Evolutionary conservation across 129 eudicot genomes (phyloP).

Genomic region (Flaveria bidentis): DNA sequence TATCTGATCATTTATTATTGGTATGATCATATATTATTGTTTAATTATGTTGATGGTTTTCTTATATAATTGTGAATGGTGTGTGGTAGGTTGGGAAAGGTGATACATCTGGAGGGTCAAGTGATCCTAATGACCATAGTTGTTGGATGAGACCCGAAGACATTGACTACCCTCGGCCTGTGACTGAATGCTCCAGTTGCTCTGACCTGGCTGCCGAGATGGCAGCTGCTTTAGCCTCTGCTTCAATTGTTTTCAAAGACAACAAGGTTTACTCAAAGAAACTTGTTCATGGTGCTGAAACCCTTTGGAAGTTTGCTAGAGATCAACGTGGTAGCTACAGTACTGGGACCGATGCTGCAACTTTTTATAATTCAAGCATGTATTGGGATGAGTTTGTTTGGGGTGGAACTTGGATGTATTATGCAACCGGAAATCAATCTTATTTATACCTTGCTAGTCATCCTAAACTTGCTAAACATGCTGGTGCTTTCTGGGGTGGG

Average conservation of each 20-base stretch:
- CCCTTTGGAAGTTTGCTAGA: conserved; percentile 69
- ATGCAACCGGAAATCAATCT: conserved; percentile 82
- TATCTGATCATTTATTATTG: neutral
- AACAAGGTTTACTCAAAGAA: conserved; percentile 85
- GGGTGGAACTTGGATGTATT: conserved; percentile 94
- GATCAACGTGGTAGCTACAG: conserved; percentile 81
- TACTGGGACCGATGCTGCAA: conserved; percentile 62
- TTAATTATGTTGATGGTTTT: neutral
- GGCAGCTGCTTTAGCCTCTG: conserved; percentile 97
- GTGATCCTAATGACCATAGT: conserved; percentile 74
- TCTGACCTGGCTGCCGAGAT: conserved; percentile 97
- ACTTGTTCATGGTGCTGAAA: conserved; percentile 94
- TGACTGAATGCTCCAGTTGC: conserved; percentile 63
- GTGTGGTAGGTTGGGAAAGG: conserved; percentile 74
- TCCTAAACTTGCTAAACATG: conserved; percentile 75
- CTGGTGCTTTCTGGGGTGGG: conserved; percentile 98
- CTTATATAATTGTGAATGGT: neutral
- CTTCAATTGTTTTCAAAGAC: conserved; percentile 93
- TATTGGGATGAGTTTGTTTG: conserved; percentile 94
- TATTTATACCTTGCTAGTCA: conserved; percentile 82
- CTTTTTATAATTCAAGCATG: conserved; percentile 74
- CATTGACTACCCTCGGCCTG: conserved; percentile 75
- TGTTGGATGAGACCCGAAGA: conserved; percentile 98
- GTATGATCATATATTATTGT: neutral
- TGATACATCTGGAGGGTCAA: conserved; percentile 68